phyloP scores from a whole-genome alignment of 345 rosid genomes.

The Lepidium aucheri region DNA sequence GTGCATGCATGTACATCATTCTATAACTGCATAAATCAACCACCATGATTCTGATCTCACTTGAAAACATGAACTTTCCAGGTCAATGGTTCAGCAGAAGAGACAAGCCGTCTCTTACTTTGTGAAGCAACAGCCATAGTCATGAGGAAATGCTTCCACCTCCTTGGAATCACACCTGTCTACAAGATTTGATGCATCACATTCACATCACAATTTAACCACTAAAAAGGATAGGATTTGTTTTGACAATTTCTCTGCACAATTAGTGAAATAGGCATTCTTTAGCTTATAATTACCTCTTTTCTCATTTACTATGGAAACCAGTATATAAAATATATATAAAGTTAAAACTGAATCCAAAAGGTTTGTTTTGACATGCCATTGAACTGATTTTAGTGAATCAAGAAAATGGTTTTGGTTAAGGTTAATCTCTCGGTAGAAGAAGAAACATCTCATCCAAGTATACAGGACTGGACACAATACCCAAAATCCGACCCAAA shows the following conservation, averaged over 20 bases:
- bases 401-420: neutral
- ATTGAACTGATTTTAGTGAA: neutral
- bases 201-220: neutral
- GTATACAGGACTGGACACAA: no score
- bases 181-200: constrained; percentile 47
- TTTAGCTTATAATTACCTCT: neutral
- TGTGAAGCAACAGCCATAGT: constrained; percentile 90
- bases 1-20: neutral
- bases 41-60: neutral
- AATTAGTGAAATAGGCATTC: neutral
- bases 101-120: constrained; percentile 65
- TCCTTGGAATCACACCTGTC: constrained; percentile 67
- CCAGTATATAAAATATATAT: constrained; percentile 4
- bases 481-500: no score
- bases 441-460: no score
- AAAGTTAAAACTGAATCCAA: neutral
- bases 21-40: neutral
- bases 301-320: neutral
- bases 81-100: constrained; percentile 70
- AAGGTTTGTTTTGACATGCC: neutral
- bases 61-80: constrained; percentile 21
- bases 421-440: neutral
- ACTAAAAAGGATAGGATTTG: neutral
- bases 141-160: constrained; percentile 75
- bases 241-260: neutral